Conservation (phyloP, 1,284 basidiomycete genomes). For the Papiliotrema fonsecae region DNA sequence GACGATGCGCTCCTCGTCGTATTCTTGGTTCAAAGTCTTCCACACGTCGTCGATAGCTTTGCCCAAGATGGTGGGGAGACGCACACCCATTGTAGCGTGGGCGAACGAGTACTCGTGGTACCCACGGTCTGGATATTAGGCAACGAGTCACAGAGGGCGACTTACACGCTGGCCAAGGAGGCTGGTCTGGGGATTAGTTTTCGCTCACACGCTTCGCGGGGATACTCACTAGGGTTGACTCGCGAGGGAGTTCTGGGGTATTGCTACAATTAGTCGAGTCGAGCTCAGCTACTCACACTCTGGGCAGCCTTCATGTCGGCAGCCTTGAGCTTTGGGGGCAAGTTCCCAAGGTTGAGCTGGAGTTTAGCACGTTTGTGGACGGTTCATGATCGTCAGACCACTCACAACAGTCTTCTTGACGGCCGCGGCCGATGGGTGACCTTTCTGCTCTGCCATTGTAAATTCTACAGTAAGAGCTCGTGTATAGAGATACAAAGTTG, state of each 20-base stretch:
- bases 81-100: conserved; percentile 87
- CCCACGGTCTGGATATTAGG: conserved; percentile 58
- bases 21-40: conserved; percentile 79
- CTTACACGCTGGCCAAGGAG: conserved; percentile 82
- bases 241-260: conserved; percentile 52
- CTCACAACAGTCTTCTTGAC: conserved; percentile 22
- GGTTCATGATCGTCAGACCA: neutral
- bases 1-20: conserved; percentile 74
- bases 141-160: neutral
- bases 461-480: conserved; percentile 1
- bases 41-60: conserved; percentile 93
- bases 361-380: neutral
- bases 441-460: too few relatives aligned
- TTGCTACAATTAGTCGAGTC: conserved; percentile 19
- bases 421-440: conserved; percentile 19
- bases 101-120: conserved; percentile 96
- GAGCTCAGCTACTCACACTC: conserved; percentile 25
- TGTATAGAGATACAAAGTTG: neutral
- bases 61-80: conserved; percentile 89
- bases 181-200: conserved; percentile 59
- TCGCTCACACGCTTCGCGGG: conserved; percentile 1
- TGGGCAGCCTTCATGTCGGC: conserved; percentile 36
- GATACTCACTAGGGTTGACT: conserved; percentile 47
- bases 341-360: conserved; percentile 46
- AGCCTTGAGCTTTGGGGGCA: conserved; percentile 46